phyloP scores from a whole-genome alignment of 2,329 filamentous ascomycete species.

The Arthroderma sp. region DNA sequence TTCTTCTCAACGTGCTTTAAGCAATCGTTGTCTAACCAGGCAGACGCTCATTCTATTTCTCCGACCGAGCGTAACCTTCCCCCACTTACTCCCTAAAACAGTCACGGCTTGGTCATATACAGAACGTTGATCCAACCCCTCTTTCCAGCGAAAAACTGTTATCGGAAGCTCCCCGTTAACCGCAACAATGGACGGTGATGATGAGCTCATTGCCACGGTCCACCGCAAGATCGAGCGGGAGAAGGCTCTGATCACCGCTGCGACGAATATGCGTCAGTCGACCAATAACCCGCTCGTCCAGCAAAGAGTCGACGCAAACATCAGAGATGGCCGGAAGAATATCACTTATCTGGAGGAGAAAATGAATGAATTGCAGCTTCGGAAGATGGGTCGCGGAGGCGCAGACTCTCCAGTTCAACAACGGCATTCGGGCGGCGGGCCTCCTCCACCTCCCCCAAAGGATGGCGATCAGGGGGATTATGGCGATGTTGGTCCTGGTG shows the following conservation, averaged over 20 bases:
- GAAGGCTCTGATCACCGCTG: conserved; percentile 85
- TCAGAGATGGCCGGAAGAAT: conserved; percentile 84
- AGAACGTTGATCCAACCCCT: too few species aligned
- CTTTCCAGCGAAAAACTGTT: not conserved
- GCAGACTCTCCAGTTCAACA: conserved; percentile 33
- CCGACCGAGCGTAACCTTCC: too few species aligned
- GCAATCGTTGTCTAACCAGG: conserved; percentile 14
- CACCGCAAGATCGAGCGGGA: conserved; percentile 96
- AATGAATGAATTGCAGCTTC: conserved; percentile 75
- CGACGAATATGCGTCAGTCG: conserved; percentile 87
- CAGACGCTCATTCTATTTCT: too few species aligned
- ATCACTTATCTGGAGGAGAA: conserved; percentile 92
- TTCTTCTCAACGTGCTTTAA: conserved; percentile 12
- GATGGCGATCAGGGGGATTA: conserved; percentile 55
- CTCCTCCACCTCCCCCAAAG: conserved; percentile 59
- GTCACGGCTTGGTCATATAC: too few species aligned
- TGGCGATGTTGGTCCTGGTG: conserved; percentile 40
- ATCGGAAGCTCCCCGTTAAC: not conserved
- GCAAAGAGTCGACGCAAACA: conserved; percentile 81
- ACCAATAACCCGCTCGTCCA: conserved; percentile 87
- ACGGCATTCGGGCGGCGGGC: conserved; percentile 28
- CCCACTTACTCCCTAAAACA: too few species aligned
- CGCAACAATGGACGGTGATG: conserved; percentile 42
- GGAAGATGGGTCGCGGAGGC: conserved; percentile 49
- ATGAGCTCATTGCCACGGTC: conserved; percentile 62